Conservation (phyloP, 495 filamentous ascomycete species). For the Hypoxylon rickii region DNA sequence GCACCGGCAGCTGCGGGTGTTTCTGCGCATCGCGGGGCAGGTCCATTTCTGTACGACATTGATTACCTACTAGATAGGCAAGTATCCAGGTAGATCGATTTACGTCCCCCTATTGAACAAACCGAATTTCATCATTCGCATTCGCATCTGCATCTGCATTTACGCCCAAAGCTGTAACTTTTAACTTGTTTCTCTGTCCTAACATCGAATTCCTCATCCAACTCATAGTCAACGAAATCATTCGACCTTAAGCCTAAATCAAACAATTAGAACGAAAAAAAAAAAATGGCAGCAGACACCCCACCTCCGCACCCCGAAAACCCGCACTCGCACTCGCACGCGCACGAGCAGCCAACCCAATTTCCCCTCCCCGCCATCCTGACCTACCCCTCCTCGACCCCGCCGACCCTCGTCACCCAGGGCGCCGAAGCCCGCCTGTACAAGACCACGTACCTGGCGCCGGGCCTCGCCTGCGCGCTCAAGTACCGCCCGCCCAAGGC, state of each 20-base stretch:
- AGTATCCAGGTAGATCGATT: no score
- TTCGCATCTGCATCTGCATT: background rate
- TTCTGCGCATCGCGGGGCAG: background rate
- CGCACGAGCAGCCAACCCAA: conserved; percentile 19
- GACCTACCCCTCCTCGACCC: conserved; percentile 63
- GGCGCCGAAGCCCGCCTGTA: conserved; percentile 96
- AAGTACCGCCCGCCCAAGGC: conserved; percentile 93
- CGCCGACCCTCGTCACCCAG: conserved; percentile 73
- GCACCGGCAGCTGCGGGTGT: background rate
- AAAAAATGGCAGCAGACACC: conserved; percentile 22
- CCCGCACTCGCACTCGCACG: no score
- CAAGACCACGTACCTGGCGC: conserved; percentile 77
- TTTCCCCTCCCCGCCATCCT: conserved; percentile 64
- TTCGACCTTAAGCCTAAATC: background rate
- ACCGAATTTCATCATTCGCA: background rate
- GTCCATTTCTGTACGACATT: background rate
- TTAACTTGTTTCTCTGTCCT: no score
- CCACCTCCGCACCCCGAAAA: no score
- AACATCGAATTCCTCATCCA: background rate
- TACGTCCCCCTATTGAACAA: background rate
- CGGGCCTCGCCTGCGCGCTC: conserved; percentile 72
- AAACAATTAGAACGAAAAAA: background rate
- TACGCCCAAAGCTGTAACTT: background rate
- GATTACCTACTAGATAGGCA: background rate
- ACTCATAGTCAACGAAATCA: background rate